Evolutionary conservation across 2,329 filamentous ascomycete genomes (phyloP), one percentile per base, ranked within the genome.

Genomic region (Scleromitrula shiraiana): DNA sequence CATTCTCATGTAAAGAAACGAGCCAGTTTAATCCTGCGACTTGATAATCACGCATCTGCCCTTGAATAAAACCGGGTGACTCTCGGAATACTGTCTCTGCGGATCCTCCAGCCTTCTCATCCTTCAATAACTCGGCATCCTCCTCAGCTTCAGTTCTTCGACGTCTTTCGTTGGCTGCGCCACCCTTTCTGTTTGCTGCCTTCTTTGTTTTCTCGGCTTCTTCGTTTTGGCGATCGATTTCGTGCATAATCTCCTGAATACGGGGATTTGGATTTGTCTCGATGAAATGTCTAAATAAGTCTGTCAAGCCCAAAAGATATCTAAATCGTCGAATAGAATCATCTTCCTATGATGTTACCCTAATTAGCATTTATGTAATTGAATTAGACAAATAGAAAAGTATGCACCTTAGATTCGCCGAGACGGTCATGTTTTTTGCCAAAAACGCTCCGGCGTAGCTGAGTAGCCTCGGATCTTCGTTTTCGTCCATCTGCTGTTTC

Each of bases 261-360:
- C 87, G 88, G 14, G 93, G 91, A 63, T 98, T 90, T 5, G 90
- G 91, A 63, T 96, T 98, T 7, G 89, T 88, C 64, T 97, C 90
- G 69, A 98, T 98, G 67, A 98, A 98, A 69, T 98, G 93, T 56
- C 94, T 88, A 72, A 98, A 98, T 17, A 98, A 75, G 62, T 98
- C 93, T 14, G 93, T 98, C 44, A 98, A 74, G 22, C 94, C 94
- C 12, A 98, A 78, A 1, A 98, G 78, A 65, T 98, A 98, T 55
- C 89, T 83, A 66, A 98, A 98, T 64, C 93, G 78, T 59, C 91
- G 82, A 62, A 97, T 88, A 0, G 88, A 94, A 63, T 97, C 91
- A 73, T 96, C 88, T 71, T 96, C 91, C 87, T 91, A 47, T 32
- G n/a, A n/a, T n/a, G 52, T 42, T 20, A 5, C 27, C 14, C 15